These are phyloP conservation scores for Penicillium frequentans DNA, from an alignment of 2,329 filamentous ascomycete species.

Conservation along the genomic window DNA sequence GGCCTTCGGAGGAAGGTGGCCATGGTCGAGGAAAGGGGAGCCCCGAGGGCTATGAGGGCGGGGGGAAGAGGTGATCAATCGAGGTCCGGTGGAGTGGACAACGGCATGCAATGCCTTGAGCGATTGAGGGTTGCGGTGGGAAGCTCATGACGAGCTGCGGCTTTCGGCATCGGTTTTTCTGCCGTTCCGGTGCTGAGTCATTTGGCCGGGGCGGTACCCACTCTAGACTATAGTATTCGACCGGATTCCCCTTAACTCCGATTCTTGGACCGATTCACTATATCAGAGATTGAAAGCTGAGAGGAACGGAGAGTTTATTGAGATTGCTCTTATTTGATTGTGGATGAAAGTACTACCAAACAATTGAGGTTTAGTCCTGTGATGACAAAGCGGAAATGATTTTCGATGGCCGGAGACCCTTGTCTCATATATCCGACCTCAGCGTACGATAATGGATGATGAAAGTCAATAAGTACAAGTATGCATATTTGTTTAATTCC, in stretches of 20 bases:
- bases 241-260: background rate
- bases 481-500: background rate
- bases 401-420: too few species aligned
- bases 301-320: too few species aligned
- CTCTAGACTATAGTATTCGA: background rate
- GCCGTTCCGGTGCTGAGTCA: conserved; percentile 38
- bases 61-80: conserved; percentile 25
- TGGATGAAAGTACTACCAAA: too few species aligned
- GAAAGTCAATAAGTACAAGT: background rate
- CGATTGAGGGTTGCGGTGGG: conserved; percentile 16
- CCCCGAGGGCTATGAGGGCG: conserved; percentile 31
- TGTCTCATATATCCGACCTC: too few species aligned
- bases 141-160: conserved; percentile 27
- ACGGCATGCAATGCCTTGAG: conserved; percentile 29
- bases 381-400: too few species aligned
- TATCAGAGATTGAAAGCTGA: too few species aligned
- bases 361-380: too few species aligned
- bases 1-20: conserved; percentile 66
- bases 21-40: conserved; percentile 54
- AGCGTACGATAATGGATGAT: too few species aligned
- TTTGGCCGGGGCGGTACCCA: background rate
- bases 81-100: conserved; percentile 20
- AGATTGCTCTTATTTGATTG: too few species aligned
- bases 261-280: too few species aligned
- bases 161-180: conserved; percentile 29